phyloP scores from a whole-genome alignment of 2,329 filamentous ascomycete species.

The Exophiala alcalophila region DNA sequence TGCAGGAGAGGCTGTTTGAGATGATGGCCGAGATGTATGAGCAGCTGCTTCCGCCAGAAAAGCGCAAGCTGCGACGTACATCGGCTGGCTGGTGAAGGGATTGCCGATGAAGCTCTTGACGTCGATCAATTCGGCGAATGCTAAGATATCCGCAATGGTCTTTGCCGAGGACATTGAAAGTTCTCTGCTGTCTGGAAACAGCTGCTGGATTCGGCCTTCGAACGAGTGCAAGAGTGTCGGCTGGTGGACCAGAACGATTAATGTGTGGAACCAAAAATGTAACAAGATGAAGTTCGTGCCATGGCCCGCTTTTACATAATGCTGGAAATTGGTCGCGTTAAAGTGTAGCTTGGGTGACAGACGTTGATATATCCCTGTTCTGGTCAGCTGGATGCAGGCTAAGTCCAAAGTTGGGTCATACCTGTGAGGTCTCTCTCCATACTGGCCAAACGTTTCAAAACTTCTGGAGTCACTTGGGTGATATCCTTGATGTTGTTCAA shows the following conservation, averaged over 20 bases:
- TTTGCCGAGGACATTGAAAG: constrained; percentile 84
- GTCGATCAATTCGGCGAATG: constrained; percentile 81
- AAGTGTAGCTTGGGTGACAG: constrained; percentile 75
- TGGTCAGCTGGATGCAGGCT: constrained; percentile 10
- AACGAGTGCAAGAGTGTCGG: constrained; percentile 79
- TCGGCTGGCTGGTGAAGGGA: constrained; percentile 84
- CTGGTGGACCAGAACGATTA: constrained; percentile 32
- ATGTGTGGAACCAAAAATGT: constrained; percentile 55
- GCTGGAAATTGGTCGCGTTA: constrained; percentile 80
- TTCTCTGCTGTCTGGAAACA: constrained; percentile 77
- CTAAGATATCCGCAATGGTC: constrained; percentile 83
- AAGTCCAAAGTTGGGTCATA: constrained; percentile 45
- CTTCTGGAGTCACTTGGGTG: constrained; percentile 71
- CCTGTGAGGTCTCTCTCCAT: constrained; percentile 77
- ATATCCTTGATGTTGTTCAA: constrained; percentile 75
- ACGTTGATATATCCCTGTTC: constrained; percentile 63
- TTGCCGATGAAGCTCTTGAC: constrained; percentile 83
- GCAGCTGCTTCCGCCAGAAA: constrained; percentile 80
- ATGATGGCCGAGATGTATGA: constrained; percentile 63
- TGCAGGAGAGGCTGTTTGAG: constrained; percentile 57
- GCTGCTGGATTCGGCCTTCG: constrained; percentile 63
- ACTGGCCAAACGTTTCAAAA: constrained; percentile 66
- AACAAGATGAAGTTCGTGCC: constrained; percentile 83
- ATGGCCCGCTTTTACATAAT: constrained; percentile 75
- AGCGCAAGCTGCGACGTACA: constrained; percentile 86